Conservation (phyloP, 2,329 filamentous ascomycete genomes). For the Diaporthe eres region DNA sequence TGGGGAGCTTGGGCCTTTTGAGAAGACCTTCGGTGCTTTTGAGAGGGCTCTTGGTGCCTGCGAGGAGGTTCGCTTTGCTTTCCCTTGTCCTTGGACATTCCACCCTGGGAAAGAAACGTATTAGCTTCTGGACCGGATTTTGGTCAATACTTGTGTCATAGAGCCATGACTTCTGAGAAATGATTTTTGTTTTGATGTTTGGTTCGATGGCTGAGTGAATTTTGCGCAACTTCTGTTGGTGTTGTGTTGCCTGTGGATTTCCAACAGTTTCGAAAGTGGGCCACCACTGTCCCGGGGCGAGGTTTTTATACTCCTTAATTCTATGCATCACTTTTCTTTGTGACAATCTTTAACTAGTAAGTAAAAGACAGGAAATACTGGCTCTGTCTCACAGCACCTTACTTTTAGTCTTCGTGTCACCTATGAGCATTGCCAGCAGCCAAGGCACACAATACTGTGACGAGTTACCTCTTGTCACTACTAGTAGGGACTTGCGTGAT, state of each 20-base stretch:
- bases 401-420: no score
- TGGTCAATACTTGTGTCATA: not conserved
- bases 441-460: not conserved
- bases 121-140: not conserved
- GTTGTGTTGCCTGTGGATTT: not conserved
- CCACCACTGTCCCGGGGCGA: not conserved
- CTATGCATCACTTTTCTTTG: not conserved
- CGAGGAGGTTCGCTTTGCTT: no score
- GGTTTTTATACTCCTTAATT: not conserved
- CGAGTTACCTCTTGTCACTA: not conserved
- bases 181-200: rapidly evolving
- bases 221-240: not conserved
- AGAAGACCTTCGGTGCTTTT: no score
- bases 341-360: not conserved
- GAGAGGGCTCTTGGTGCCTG: no score
- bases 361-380: not conserved
- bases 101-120: not conserved
- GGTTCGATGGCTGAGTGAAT: not conserved
- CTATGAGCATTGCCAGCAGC: not conserved
- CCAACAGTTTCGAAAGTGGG: not conserved
- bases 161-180: not conserved
- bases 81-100: no score
- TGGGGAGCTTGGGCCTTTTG: no score
- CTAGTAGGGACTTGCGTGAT: not conserved
- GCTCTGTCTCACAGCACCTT: not conserved